Evolutionary conservation across 768 basidiomycete genomes (phyloP).

Genomic region (Boletus speciosus): DNA sequence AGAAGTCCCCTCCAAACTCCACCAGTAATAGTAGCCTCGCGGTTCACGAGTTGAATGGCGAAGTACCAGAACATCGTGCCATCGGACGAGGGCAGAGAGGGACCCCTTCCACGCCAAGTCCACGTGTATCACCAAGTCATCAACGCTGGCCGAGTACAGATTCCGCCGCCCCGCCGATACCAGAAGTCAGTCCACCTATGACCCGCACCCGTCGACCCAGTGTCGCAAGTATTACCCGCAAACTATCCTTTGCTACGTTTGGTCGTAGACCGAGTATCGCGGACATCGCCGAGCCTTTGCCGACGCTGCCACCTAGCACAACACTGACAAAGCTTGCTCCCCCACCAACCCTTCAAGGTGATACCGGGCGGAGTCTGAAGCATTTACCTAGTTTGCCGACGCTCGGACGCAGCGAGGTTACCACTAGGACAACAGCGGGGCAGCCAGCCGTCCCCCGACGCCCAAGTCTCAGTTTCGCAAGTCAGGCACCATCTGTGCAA

Average conservation of each 20-base stretch:
- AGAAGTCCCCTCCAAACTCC: conserved; percentile 17
- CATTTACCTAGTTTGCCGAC: conserved; percentile 27
- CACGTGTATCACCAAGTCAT: conserved; percentile 14
- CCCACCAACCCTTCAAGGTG: conserved; percentile 9
- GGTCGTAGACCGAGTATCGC: conserved; percentile 22
- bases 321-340: conserved; percentile 17
- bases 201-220: conserved; percentile 21
- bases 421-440: neutral
- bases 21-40: conserved; percentile 8
- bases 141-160: conserved; percentile 24
- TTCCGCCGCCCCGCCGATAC: conserved; percentile 4
- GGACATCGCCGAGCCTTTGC: conserved; percentile 21
- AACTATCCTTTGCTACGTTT: conserved; percentile 30
- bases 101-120: conserved; percentile 22
- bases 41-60: conserved; percentile 11
- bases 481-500: neutral
- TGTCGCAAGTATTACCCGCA: conserved; percentile 31
- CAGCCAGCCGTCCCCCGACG: conserved; percentile 7
- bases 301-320: conserved; percentile 16
- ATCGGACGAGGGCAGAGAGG: conserved; percentile 8
- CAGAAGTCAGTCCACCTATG: conserved; percentile 7
- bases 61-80: neutral
- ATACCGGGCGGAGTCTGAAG: conserved; percentile 13
- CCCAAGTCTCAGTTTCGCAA: conserved; percentile 12
- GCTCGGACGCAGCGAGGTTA: conserved; percentile 7